Conservation (phyloP, 2,329 filamentous ascomycete species). For the Fusarium sp. region DNA sequence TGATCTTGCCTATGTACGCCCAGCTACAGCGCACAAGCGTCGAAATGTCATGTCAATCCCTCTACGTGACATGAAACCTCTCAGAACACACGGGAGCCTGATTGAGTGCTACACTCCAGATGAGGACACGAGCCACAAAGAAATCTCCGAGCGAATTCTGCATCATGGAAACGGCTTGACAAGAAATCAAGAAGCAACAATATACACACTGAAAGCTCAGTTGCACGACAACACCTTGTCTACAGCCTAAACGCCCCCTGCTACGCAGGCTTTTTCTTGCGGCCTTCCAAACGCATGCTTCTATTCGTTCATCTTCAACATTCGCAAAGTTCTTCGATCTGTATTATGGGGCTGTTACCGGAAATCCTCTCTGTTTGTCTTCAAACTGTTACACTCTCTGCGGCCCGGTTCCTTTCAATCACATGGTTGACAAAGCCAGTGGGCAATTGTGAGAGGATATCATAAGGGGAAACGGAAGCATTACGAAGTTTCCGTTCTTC, state of each 20-base stretch:
- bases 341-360: background rate
- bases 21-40: background rate
- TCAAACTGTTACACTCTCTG: no score
- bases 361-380: background rate
- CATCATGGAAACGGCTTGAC: background rate
- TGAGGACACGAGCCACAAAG: background rate
- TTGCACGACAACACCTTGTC: background rate
- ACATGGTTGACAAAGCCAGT: no score
- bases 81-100: background rate
- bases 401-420: background rate
- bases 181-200: background rate
- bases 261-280: background rate
- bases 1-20: slow-evolving; percentile 44
- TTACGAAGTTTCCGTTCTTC: background rate
- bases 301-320: background rate
- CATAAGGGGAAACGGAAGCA: background rate
- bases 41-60: slow-evolving; percentile 26
- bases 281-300: background rate
- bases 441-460: background rate
- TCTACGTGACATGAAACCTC: slow-evolving; percentile 18
- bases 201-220: background rate
- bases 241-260: background rate
- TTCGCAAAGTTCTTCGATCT: background rate
- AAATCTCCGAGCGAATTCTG: background rate
- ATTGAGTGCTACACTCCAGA: background rate